Evolutionary conservation across 2,329 filamentous ascomycete genomes (phyloP).

Genomic region (Daldinia sp.): DNA sequence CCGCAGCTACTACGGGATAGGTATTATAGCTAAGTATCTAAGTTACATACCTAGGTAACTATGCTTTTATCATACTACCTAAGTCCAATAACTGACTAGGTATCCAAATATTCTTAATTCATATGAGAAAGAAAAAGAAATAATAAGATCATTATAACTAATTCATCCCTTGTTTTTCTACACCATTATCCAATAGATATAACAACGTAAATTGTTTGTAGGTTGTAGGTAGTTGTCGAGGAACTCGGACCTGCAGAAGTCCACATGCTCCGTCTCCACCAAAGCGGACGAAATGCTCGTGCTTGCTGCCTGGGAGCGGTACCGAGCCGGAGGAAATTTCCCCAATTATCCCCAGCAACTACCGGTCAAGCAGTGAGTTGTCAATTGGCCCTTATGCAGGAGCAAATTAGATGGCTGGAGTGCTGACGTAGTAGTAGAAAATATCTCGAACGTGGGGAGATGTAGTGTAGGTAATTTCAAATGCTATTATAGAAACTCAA

Average conservation of each 20-base stretch:
- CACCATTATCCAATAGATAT: background rate
- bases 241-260: constrained; percentile 38
- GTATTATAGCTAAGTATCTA: too few relatives aligned
- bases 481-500: background rate
- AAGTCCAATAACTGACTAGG: constrained; percentile 5
- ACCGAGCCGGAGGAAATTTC: constrained; percentile 28
- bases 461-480: background rate
- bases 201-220: background rate
- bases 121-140: too few relatives aligned
- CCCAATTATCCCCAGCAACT: constrained; percentile 32
- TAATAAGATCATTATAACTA: background rate
- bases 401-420: constrained; percentile 39
- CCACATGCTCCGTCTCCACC: constrained; percentile 33
- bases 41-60: too few relatives aligned
- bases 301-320: constrained; percentile 30
- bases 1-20: constrained; percentile 29
- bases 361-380: constrained; percentile 32
- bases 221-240: background rate
- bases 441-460: background rate
- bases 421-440: constrained; percentile 12
- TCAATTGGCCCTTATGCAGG: constrained; percentile 39
- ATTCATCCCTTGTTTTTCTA: background rate
- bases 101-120: background rate
- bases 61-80: background rate
- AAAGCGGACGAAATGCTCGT: constrained; percentile 29